Evolutionary conservation across 2,329 filamentous ascomycete genomes (phyloP).

Genomic region (Botrytis medusae): DNA sequence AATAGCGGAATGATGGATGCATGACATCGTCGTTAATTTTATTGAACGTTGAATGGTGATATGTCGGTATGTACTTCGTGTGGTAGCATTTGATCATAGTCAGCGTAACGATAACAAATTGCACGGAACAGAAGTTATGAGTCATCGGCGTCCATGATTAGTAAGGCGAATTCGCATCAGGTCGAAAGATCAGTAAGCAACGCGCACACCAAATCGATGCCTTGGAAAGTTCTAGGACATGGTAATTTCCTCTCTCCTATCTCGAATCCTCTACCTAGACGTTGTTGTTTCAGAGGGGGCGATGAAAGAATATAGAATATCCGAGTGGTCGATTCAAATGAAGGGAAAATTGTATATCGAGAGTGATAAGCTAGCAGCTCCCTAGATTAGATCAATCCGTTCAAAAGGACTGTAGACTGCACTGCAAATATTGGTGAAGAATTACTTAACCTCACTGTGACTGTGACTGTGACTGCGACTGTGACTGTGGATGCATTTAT

Average conservation of each 20-base stretch:
- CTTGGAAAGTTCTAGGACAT: background rate
- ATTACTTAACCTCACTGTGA: too few species aligned
- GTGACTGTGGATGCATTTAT: background rate
- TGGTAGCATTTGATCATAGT: background rate
- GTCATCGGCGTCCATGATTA: background rate
- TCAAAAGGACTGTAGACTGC: background rate
- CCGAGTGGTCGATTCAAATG: background rate
- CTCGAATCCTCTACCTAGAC: background rate
- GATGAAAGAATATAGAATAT: background rate
- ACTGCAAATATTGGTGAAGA: too few species aligned
- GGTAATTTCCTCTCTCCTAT: background rate
- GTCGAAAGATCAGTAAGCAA: background rate
- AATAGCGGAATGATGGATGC: background rate
- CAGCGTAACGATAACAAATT: background rate
- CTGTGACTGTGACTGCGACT: too few species aligned
- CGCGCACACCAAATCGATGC: constrained; percentile 2
- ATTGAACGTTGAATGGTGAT: too few species aligned
- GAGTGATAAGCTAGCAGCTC: background rate
- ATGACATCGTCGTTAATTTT: background rate
- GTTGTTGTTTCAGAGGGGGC: too few species aligned
- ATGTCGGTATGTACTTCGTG: too few species aligned
- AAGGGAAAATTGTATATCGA: background rate
- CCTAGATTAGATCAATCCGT: background rate
- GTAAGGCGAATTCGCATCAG: too few species aligned
- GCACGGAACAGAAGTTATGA: background rate